Evolutionary conservation across 1,284 basidiomycete genomes (phyloP), one percentile per base, ranked within the genome.

Genomic region (Pyrrhoderma noxium): DNA sequence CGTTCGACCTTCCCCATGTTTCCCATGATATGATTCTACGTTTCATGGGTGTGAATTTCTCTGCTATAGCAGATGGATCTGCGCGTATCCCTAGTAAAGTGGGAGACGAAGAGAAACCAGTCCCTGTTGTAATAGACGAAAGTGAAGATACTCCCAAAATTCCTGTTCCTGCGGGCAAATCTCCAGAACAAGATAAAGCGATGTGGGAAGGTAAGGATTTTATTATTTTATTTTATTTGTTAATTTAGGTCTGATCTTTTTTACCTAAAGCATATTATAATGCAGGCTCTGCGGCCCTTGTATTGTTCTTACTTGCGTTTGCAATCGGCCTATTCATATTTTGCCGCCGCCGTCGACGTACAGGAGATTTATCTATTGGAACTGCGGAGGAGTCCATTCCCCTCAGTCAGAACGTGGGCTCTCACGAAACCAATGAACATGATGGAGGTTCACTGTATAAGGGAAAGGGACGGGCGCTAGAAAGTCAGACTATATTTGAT

Each of bases 11-110:
- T 9, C 95, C 94, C 0, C 76, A 91, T 51, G 82, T 86, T 27
- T 76, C 92, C 3, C 93, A 98, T 67, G 95, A 99, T 67, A 98
- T 99, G 96, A 95, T 99, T 62, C 80, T 94, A 45, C 88, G 93
- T 13, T 97, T 97, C 71, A 89, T 96, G 82, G 83, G 79, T 43
- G 81, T 94, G 51, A 86, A 98, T 69, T 88, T 94, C 60, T 78
- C 84, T 25, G 76, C 80, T 3, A 77, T 96, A 41, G 74, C 85
- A 2, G 92, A 87, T 54, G 75, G 86, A 56, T 78, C 89, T 34
- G 79, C 85, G 36, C 67, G 72, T 62, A 79, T 89, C 51, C 85
- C 89, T 5, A 91, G 87, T 55, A 78, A 77, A 31, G 73, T 95
- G 18, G 93, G 90, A 9, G 71, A 73, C 34, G 73, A 80, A 42